A percentile compares a stretch with the other conserved stretches of the same genome.
These are phyloP conservation scores for Strigomonas oncopelti DNA, from an alignment of 208 protist genomes.

Conservation along the genomic window DNA sequence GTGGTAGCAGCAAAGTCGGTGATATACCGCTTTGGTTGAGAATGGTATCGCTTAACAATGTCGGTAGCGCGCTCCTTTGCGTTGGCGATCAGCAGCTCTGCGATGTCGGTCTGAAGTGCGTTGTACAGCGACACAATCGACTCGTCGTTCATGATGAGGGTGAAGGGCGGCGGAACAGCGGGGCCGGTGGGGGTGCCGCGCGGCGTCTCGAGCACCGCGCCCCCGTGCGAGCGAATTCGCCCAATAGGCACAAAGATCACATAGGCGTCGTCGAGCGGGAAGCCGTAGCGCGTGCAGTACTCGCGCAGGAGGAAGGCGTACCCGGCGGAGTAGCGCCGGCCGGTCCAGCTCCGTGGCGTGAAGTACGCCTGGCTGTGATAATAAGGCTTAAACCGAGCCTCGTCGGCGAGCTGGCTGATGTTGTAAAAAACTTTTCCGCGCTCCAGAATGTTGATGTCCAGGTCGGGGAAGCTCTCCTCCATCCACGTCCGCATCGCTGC, in stretches of 20 bases:
- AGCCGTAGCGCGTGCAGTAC: slow-evolving; percentile 47
- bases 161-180: slow-evolving; percentile 37
- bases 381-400: slow-evolving; percentile 16
- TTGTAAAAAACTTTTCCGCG: slow-evolving; percentile 33
- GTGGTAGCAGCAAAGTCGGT: neutral
- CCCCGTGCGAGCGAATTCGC: slow-evolving; percentile 12
- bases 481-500: neutral
- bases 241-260: slow-evolving; percentile 40
- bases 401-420: slow-evolving; percentile 40
- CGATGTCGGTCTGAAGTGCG: slow-evolving; percentile 49
- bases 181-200: neutral
- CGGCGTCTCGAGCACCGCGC: neutral
- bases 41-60: neutral
- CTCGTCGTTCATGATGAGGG: slow-evolving; percentile 29
- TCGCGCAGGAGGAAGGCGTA: slow-evolving; percentile 45
- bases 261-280: neutral
- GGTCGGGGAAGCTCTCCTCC: neutral
- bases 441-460: neutral
- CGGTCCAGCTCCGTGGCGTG: slow-evolving; percentile 22
- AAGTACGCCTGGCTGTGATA: neutral
- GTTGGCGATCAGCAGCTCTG: slow-evolving; percentile 17
- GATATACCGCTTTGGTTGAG: neutral
- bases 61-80: neutral
- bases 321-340: slow-evolving; percentile 28
- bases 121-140: slow-evolving; percentile 52